Conservation (phyloP, 2,329 filamentous ascomycete genomes). For the Pyrenochaeta sp. region DNA sequence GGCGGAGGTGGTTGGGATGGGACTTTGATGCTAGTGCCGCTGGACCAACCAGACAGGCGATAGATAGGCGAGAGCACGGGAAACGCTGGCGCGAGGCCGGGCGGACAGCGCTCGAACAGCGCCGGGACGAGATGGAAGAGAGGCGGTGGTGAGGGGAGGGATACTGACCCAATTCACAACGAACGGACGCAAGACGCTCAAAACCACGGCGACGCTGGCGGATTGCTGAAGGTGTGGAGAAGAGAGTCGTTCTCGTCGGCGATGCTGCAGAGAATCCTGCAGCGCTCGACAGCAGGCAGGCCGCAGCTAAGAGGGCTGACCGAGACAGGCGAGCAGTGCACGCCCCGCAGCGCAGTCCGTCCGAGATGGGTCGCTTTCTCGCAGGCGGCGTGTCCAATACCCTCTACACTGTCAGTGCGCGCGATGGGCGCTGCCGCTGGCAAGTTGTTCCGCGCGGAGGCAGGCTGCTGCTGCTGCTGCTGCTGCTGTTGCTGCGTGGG, state of each 20-base stretch:
- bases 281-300: slow-evolving; percentile 49
- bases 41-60: slow-evolving; percentile 44
- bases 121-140: neutral
- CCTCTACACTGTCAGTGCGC: slow-evolving; percentile 22
- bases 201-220: slow-evolving; percentile 18
- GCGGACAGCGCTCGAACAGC: slow-evolving; percentile 5
- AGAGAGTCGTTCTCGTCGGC: slow-evolving; percentile 44
- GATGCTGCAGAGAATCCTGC: slow-evolving; percentile 50
- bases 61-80: slow-evolving; percentile 51
- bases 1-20: slow-evolving; percentile 55
- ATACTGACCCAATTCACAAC: slow-evolving; percentile 38
- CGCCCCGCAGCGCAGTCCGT: slow-evolving; percentile 43
- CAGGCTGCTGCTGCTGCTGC: slow-evolving; percentile 31
- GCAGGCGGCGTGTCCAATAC: slow-evolving; percentile 36
- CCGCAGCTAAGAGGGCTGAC: slow-evolving; percentile 53
- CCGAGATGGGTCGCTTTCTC: slow-evolving; percentile 30
- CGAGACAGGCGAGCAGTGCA: slow-evolving; percentile 49
- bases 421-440: slow-evolving; percentile 26
- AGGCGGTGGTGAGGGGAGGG: slow-evolving; percentile 5
- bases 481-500: slow-evolving; percentile 35
- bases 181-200: slow-evolving; percentile 29
- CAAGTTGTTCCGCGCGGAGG: slow-evolving; percentile 23
- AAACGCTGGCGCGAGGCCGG: slow-evolving; percentile 38
- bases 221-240: slow-evolving; percentile 32
- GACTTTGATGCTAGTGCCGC: slow-evolving; percentile 47